phyloP scores from a whole-genome alignment of 345 rosid genomes.

The Hypericum androsaemum region DNA sequence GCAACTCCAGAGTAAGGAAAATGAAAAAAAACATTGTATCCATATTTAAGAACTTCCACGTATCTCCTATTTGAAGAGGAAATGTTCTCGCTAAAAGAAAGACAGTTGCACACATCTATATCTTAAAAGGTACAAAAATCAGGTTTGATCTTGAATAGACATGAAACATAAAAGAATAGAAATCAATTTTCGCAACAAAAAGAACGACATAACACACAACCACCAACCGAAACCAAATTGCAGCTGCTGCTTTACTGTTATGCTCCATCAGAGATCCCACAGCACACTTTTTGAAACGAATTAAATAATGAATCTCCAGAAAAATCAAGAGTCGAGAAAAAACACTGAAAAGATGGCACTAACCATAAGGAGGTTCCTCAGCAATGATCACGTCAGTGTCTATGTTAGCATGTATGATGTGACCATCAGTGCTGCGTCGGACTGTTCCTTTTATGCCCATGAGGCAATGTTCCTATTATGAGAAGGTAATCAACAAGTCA shows the following conservation, averaged over 20 bases:
- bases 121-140: slow-evolving; percentile 14
- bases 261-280: not conserved
- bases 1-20: slow-evolving; percentile 9
- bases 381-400: slow-evolving; percentile 98
- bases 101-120: too few species aligned
- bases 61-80: too few species aligned
- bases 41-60: too few species aligned
- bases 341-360: slow-evolving; percentile 26
- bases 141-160: too few species aligned
- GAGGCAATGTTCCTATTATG: slow-evolving; percentile 81
- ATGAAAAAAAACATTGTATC: too few species aligned
- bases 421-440: slow-evolving; percentile 96
- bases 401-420: slow-evolving; percentile 95
- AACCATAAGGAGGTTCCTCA: slow-evolving; percentile 94
- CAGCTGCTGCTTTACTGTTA: too few species aligned
- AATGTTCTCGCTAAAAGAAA: too few species aligned
- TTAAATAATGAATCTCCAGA: slow-evolving; percentile 16
- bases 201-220: too few species aligned
- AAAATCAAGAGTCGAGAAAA: too few species aligned
- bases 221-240: too few species aligned
- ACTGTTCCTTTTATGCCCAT: slow-evolving; percentile 90
- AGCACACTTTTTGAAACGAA: slow-evolving; percentile 38
- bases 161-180: too few species aligned
- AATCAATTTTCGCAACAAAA: too few species aligned
- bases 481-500: slow-evolving; percentile 6